Conservation (phyloP, 345 rosid genomes). For the Erucastrum elatum region DNA sequence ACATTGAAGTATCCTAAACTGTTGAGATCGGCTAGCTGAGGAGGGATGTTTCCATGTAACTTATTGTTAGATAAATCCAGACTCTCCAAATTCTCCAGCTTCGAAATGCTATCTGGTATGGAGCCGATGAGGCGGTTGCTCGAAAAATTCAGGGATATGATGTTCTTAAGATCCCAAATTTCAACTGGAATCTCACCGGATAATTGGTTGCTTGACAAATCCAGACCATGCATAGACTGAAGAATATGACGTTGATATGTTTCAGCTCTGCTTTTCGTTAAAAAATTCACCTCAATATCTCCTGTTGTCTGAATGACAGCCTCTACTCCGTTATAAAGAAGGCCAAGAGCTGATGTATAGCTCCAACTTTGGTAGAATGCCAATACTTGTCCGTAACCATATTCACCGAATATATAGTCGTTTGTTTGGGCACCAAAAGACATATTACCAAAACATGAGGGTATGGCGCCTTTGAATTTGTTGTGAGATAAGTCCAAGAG, state of each 20-base stretch:
- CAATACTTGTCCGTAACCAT: not conserved
- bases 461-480: not conserved
- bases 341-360: not conserved
- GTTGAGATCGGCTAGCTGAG: not conserved
- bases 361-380: not conserved
- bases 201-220: not conserved
- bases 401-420: no score
- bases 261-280: constrained; percentile 1
- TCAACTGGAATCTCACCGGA: not conserved
- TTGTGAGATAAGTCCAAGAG: not conserved
- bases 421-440: not conserved
- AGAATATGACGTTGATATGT: not conserved
- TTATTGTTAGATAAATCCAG: not conserved
- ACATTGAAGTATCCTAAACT: constrained; percentile 2
- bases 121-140: not conserved
- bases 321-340: not conserved
- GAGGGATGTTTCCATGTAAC: not conserved
- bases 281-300: not conserved
- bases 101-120: not conserved
- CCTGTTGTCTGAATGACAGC: not conserved
- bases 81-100: not conserved
- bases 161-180: not conserved
- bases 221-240: not conserved
- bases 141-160: not conserved
- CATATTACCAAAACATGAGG: not conserved